Base-by-base conservation (phyloP, 2,329 filamentous ascomycete species). In the Aspergillus nomiae region DNA sequence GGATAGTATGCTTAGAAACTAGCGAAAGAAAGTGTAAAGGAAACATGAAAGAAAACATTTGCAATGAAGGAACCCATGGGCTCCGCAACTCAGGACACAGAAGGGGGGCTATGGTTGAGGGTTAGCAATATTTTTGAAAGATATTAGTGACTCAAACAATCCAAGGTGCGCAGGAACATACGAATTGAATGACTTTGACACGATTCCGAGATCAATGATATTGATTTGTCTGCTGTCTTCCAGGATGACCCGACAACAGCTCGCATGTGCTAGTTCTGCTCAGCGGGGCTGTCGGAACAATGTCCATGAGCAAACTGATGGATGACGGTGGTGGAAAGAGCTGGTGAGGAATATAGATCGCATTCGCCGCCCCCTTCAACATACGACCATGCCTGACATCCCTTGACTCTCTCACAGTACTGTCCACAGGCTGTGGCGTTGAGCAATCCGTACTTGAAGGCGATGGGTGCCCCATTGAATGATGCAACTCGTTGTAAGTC, bases 381-480 rank as follows among this genome's bases (percentile, higher is more conserved):
- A 32, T 58, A 58, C 28, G 34, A 46, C 56, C 56, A 58, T 24
- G 56, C 56, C 30, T 34, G 28, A 50, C 56, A 58, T 14, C 21
- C 32, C 16, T 58, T 46, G 26, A 48, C 28, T 21, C 30, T 38
- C 3, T 58, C 56, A 50, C 56, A 50, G 26, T 51, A 36, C 30
- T 58, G 30, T 24, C 43, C 56, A n/a, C 56, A 58, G 21, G 45
- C 56, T 36, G 56, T 21, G 56, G 41, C 45, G 32, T 58, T 58
- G 8, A 58, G 45, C 43, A 48, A 32, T 34, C 41, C 30, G 6
- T 34, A 58, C 41, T 45, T 45, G 45, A 58, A 58, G 46, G 56
- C 51, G 34, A 58, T 48, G 10, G 56, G 56, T 12, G 43, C 56
- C 30, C 56, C 56, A 50, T 45, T 58, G 21, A 58, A 58, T 19